These are phyloP conservation scores for Nadsonia starkeyi-henricii DNA, from an alignment of 1,139 yeast species.

Conservation along the genomic window DNA sequence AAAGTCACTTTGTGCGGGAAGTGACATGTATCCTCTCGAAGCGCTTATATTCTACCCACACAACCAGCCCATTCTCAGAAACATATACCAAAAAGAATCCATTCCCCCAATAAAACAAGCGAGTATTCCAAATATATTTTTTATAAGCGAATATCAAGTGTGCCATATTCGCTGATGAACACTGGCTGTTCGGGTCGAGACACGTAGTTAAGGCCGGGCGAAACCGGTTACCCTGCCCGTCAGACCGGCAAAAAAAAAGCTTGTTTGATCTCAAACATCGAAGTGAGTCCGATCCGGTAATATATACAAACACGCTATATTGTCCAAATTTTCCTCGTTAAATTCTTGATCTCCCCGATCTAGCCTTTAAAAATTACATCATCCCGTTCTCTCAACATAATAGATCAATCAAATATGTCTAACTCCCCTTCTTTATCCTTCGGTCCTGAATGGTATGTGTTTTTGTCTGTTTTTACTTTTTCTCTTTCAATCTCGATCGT, in stretches of 20 bases:
- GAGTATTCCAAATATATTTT: too few relatives aligned
- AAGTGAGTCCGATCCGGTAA: not conserved
- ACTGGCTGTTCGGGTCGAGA: too few relatives aligned
- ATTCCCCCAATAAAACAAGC: too few relatives aligned
- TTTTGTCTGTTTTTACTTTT: not conserved
- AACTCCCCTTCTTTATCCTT: slow-evolving; percentile 24
- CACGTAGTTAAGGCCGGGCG: too few relatives aligned
- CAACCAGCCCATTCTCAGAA: too few relatives aligned
- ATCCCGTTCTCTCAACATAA: not conserved
- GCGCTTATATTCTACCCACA: too few relatives aligned
- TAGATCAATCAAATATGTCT: slow-evolving; percentile 11
- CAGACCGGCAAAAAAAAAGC: not conserved
- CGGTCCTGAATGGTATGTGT: slow-evolving; percentile 30
- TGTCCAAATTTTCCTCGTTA: not conserved
- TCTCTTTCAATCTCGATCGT: too few relatives aligned
- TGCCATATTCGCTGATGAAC: too few relatives aligned
- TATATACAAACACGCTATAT: not conserved
- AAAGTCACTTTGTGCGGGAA: too few relatives aligned
- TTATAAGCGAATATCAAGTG: too few relatives aligned
- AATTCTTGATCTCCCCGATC: not conserved
- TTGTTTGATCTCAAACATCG: not conserved
- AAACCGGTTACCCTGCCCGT: not conserved
- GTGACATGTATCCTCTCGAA: too few relatives aligned
- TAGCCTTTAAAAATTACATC: not conserved
- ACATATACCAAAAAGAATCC: too few relatives aligned